These are phyloP conservation scores for Citrullus colocynthis DNA, from an alignment of 306 rosid genomes.

Conservation along the genomic window DNA sequence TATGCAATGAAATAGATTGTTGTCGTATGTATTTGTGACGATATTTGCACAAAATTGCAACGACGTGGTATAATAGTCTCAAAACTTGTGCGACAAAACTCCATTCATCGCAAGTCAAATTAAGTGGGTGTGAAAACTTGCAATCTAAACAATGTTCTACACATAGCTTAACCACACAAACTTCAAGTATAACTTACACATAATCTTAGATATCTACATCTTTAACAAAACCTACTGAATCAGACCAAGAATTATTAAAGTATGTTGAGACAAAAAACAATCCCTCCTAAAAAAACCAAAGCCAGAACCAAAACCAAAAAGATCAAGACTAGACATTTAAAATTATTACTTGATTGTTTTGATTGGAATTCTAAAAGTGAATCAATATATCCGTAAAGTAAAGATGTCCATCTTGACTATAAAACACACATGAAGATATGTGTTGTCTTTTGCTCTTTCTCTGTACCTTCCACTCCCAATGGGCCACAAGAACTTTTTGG, in stretches of 20 bases:
- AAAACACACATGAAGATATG: background rate
- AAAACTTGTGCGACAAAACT: too few species aligned
- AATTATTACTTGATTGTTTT: background rate
- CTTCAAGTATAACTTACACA: background rate
- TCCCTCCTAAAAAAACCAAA: background rate
- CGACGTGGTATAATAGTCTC: too few species aligned
- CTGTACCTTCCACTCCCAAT: background rate
- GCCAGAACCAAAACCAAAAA: background rate
- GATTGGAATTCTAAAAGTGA: background rate
- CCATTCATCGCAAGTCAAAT: too few species aligned
- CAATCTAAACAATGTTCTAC: too few species aligned
- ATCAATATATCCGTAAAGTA: background rate
- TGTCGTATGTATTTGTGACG: too few species aligned
- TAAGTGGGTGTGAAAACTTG: too few species aligned
- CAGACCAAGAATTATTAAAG: background rate
- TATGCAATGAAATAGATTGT: too few species aligned
- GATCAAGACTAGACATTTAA: background rate
- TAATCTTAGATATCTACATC: background rate
- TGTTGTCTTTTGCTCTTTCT: background rate
- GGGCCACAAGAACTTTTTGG: background rate
- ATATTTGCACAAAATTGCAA: too few species aligned
- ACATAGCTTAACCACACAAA: too few species aligned
- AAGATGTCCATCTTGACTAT: background rate
- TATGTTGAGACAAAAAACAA: background rate
- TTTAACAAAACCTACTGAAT: background rate